These are phyloP conservation scores for Sechiopsis laciniata DNA, from an alignment of 306 rosid genomes.

Conservation along the genomic window DNA sequence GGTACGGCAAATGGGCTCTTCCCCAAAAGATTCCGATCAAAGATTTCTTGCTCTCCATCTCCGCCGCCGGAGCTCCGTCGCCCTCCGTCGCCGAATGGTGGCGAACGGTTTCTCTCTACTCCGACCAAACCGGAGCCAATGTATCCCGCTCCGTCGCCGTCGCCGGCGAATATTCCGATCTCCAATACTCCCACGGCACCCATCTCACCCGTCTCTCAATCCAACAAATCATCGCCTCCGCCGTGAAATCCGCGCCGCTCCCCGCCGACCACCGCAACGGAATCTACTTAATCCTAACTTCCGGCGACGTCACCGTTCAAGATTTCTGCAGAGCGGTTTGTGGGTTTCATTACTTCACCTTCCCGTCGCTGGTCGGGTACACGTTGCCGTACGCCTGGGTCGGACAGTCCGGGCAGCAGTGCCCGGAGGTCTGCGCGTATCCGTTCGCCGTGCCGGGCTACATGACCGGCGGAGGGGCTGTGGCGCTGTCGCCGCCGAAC, in stretches of 20 bases:
- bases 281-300: slow-evolving; percentile 59
- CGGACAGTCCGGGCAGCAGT: slow-evolving; percentile 81
- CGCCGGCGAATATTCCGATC: slow-evolving; percentile 60
- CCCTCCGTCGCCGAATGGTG: slow-evolving; percentile 91
- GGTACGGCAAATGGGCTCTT: slow-evolving; percentile 77
- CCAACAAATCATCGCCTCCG: slow-evolving; percentile 62
- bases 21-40: slow-evolving; percentile 52
- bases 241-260: slow-evolving; percentile 59
- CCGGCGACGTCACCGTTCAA: slow-evolving; percentile 64
- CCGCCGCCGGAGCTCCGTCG: slow-evolving; percentile 31
- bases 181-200: slow-evolving; percentile 49
- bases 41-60: slow-evolving; percentile 44
- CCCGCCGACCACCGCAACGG: slow-evolving; percentile 81
- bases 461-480: slow-evolving; percentile 72
- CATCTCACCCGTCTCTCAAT: slow-evolving; percentile 63
- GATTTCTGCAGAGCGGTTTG: slow-evolving; percentile 90
- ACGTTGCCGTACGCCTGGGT: slow-evolving; percentile 92
- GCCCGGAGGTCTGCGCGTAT: slow-evolving; percentile 88
- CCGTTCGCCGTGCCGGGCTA: slow-evolving; percentile 79
- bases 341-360: slow-evolving; percentile 88
- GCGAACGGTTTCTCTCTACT: slow-evolving; percentile 68
- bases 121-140: slow-evolving; percentile 86
- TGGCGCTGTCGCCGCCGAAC: slow-evolving; percentile 49
- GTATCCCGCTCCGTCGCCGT: slow-evolving; percentile 60
- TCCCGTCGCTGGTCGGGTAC: slow-evolving; percentile 79